Evolutionary conservation across 2,329 filamentous ascomycete species (phyloP), one percentile per base, ranked within the genome.

Genomic region (Zelopaecilomyces penicillatus): DNA sequence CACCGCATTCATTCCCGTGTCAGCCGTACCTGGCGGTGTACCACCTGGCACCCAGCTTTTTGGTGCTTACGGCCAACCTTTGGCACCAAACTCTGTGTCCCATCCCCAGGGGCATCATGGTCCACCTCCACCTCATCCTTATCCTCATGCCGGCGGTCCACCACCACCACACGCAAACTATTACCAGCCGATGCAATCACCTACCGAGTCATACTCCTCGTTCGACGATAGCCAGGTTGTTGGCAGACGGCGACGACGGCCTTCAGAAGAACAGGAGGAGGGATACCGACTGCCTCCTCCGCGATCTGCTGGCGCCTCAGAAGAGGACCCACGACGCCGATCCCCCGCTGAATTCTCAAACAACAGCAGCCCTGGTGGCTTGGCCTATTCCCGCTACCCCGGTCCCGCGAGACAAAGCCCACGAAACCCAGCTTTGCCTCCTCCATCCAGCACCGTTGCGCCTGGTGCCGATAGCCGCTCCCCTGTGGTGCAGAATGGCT

Each of bases 1-100:
- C 5, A 76, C 75, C 1, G 75, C 76, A 1, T 80, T 80, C 50
- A 74, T 80, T 10, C 76, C 76, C 2, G 73, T 80, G 5, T 76
- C 74, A 3, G 75, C 76, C 11, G 64, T 80, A 5, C 70, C 71
- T n/a, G 74, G 74, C n/a, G 74, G 73, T 10, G 71, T 79, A 1
- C 73, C 75, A 2, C 74, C 75, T 1, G 75, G 76, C 2, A 76
- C 74, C 2, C 74, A 70, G 45, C 63, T 80, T 5, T 80, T 70
- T 51, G 76, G 76, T 26, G 74, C 75, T 0, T 79, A 78, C 50
- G 76, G 76, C 7, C 75, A 80, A 49, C 76, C 76, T 19, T 53
- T 80, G 36, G 65, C 65, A n/a, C 61, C 57, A 19, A 59, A 54
- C 37, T 48, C 58, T 11, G 52, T 58, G n/a, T 57, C 57, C 19